Evolutionary conservation across 2,329 filamentous ascomycete species (phyloP), one percentile per base, ranked within the genome.

Genomic region (Xylariaceae sp.): DNA sequence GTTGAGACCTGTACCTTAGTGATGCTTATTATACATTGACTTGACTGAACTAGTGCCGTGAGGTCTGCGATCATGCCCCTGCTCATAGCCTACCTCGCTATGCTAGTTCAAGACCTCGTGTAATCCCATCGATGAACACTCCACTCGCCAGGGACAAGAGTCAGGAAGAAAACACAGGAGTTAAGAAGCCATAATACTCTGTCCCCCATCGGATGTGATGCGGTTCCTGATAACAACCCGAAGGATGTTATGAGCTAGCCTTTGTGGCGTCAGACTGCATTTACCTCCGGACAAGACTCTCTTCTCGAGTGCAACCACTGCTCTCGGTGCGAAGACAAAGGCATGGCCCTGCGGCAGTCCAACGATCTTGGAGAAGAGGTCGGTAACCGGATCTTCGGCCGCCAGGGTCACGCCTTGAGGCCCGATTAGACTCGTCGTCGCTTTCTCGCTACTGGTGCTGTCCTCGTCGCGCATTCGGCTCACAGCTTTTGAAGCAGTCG

Each of bases 281-380:
- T 30, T 27, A 1, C 35, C 33, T 19, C 14, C 40, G 46, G 3
- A 6, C 9, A 47, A 45, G 45, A 48, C 57, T 49, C 44, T 30
- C 46, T 44, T 54, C 22, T 27, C 22, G 12, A 75, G 51, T 1
- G 60, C 64, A 6, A 71, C 40, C 1, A 74, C 59, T 0, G 73
- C 74, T 35, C 66, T 74, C 0, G 74, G 75, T 1, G 71, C 69
- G 53, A 77, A 77, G 6, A 78, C 42, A 2, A 78, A 59, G 1
- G 73, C 75, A 48, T 78, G 72, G 0, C 75, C 75, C 2, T 70
- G 70, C 4, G 61, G 61, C 11, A 77, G 63, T 5, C 60, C 57
- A 9, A 77, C 69, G 36, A 78, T 76, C 22, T 64, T 62, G 11
- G 62, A 58, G 39, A 78, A 74, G 1, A 77, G 58, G 19, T 69